Conservation (phyloP, 1,284 basidiomycete genomes). For the Ganoderma multipileum region DNA sequence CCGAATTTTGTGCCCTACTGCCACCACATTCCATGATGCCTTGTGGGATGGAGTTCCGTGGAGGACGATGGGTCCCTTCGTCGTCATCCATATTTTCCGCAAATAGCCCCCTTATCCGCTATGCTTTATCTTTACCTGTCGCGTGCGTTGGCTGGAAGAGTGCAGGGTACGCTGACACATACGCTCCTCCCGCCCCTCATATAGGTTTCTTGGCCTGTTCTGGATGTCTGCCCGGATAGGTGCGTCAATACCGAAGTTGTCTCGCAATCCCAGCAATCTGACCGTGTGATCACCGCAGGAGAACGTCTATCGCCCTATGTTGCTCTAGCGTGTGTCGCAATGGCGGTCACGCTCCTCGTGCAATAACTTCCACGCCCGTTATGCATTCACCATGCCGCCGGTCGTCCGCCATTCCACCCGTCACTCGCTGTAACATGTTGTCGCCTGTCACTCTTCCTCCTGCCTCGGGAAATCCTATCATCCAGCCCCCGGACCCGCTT, state of each 20-base stretch:
- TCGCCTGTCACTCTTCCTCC: background rate
- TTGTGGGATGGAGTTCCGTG: background rate
- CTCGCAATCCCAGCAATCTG: background rate
- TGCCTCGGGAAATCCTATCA: background rate
- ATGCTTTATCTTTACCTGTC: background rate
- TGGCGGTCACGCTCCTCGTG: constrained; percentile 47
- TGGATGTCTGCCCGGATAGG: constrained; percentile 95
- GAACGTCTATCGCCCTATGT: constrained; percentile 76
- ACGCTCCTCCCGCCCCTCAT: background rate
- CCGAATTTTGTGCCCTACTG: background rate
- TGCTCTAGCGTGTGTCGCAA: constrained; percentile 64
- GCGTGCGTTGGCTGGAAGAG: background rate
- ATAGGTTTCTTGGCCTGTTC: constrained; percentile 88
- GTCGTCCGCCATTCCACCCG: background rate
- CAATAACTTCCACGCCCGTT: constrained; percentile 28
- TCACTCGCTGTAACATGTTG: background rate
- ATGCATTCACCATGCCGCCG: background rate
- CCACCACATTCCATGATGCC: background rate
- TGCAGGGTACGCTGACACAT: background rate
- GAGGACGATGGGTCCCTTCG: background rate
- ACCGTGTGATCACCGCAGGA: constrained; percentile 43
- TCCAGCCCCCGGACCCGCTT: background rate
- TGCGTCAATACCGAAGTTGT: constrained; percentile 46
- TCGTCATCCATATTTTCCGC: background rate
- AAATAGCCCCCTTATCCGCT: background rate